Evolutionary conservation across 2,329 filamentous ascomycete genomes (phyloP).

Genomic region (Teratosphaeria epicoccoides): DNA sequence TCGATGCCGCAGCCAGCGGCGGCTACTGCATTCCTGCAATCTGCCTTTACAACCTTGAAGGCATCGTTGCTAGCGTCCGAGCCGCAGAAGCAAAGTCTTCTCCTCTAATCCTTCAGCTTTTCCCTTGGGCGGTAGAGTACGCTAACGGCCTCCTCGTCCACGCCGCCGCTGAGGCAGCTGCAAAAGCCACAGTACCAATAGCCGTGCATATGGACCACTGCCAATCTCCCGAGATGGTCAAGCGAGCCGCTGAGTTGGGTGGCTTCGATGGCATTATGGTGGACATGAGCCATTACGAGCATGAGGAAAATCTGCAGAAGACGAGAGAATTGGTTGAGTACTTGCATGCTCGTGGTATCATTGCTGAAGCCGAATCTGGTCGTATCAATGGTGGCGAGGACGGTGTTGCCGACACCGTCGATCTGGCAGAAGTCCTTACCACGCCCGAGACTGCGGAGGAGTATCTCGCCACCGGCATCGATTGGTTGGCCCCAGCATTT

Average conservation of each 20-base stretch:
- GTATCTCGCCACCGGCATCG: slow-evolving; percentile 61
- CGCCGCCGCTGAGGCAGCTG: slow-evolving; percentile 35
- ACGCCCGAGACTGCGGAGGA: slow-evolving; percentile 58
- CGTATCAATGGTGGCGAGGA: slow-evolving; percentile 65
- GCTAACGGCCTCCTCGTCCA: slow-evolving; percentile 40
- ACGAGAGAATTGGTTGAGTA: slow-evolving; percentile 54
- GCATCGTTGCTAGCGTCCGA: slow-evolving; percentile 56
- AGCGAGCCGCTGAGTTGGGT: slow-evolving; percentile 16
- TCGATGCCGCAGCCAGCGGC: slow-evolving; percentile 19
- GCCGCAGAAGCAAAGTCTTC: slow-evolving; percentile 58
- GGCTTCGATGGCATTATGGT: slow-evolving; percentile 64
- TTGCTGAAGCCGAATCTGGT: slow-evolving; percentile 60
- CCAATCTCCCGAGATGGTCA: slow-evolving; percentile 33
- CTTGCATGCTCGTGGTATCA: slow-evolving; percentile 55
- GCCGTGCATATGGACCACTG: slow-evolving; percentile 39
- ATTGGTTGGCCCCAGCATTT: slow-evolving; percentile 64
- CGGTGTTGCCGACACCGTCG: slow-evolving; percentile 57
- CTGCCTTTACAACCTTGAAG: slow-evolving; percentile 8
- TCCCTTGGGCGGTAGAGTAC: slow-evolving; percentile 63
- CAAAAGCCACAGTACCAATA: slow-evolving; percentile 31
- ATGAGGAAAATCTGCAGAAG: slow-evolving; percentile 55
- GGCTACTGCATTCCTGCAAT: slow-evolving; percentile 22
- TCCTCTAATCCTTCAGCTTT: slow-evolving; percentile 61
- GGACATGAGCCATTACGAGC: slow-evolving; percentile 63
- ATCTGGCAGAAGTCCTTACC: slow-evolving; percentile 53